phyloP scores from a whole-genome alignment of 306 rosid species.

The Pyrus bretschneideri region DNA sequence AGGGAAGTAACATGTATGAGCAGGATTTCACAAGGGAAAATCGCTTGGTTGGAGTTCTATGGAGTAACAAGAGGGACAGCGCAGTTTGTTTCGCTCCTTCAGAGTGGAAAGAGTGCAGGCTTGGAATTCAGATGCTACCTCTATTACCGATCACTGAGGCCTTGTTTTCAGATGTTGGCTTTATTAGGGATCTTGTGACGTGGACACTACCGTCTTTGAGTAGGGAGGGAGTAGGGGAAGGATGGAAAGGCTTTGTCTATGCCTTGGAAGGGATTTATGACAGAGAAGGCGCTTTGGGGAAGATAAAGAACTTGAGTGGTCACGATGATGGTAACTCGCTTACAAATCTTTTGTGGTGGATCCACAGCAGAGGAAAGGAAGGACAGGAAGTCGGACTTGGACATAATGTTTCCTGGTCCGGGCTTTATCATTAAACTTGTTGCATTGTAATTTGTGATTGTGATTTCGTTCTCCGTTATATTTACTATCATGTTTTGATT shows the following conservation, averaged over 20 bases:
- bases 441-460: neutral
- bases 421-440: slow-evolving; percentile 27
- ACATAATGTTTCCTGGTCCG: slow-evolving; percentile 26
- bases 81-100: slow-evolving; percentile 90
- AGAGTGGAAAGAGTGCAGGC: slow-evolving; percentile 65
- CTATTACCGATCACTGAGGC: slow-evolving; percentile 58
- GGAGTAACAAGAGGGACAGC: slow-evolving; percentile 82
- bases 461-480: neutral
- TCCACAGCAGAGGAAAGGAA: slow-evolving; percentile 50
- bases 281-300: slow-evolving; percentile 42
- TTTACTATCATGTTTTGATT: neutral
- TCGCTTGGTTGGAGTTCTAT: slow-evolving; percentile 55
- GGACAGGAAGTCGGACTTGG: slow-evolving; percentile 10
- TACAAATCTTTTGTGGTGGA: slow-evolving; percentile 83
- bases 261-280: slow-evolving; percentile 59
- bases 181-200: slow-evolving; percentile 59
- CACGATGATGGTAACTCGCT: slow-evolving; percentile 73
- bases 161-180: slow-evolving; percentile 50
- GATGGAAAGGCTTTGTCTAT: slow-evolving; percentile 79
- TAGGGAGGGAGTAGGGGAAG: slow-evolving; percentile 72
- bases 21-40: slow-evolving; percentile 53
- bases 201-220: slow-evolving; percentile 69
- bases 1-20: slow-evolving; percentile 40
- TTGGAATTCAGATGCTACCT: slow-evolving; percentile 79
- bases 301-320: slow-evolving; percentile 41